Base-by-base conservation (phyloP, 1,284 basidiomycete species). In the Porogramme epimiltina region DNA sequence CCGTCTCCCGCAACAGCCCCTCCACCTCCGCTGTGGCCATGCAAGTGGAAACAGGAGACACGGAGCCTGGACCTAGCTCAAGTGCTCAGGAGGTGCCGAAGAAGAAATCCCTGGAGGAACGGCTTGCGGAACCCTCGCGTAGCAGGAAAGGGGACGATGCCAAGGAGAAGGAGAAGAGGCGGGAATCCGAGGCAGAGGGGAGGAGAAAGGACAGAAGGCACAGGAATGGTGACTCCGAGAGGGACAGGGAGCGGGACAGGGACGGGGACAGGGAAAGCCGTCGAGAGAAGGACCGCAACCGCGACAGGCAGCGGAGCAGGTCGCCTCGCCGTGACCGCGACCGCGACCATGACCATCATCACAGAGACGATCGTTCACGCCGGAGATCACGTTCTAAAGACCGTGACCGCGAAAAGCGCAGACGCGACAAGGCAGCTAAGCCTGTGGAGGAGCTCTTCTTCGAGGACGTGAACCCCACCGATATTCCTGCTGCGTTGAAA, bases 381-480 rank as follows among this genome's bases (percentile, higher is more conserved):
- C 15, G 23, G 5, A 23, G 40, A 26, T 42, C 40, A 13, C 40
- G 40, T 23, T 42, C 40, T 13, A 40, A 24, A n/a, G 41, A 42
- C 23, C 49, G 51, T 4, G 51, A 59, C 1, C 51, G 51, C 38
- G 44, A 49, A 15, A 44, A 36, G 34, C 47, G 52, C 8, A 52
- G n/a, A 16, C 43, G 51, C 23, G 41, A 58, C 31, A 50, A 42
- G 40, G 31, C 28, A 8, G 9, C 50, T 9, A 31, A 26, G 18
- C 13, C n/a, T n/a, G 41, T 44, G 22, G 50, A 41, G 28, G 24
- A 38, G 2, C 51, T 81, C 5, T 89, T 85, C 65, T 80, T 77
- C 62, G 61, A 86, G 45, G 87, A 89, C 62, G 62, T 71, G 19
- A 63, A 62, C 3, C 79, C 82, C 1, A 64, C 66, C 13, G 58